Conservation (phyloP, 2,329 filamentous ascomycete genomes). For the Teratosphaeria nubilosa region DNA sequence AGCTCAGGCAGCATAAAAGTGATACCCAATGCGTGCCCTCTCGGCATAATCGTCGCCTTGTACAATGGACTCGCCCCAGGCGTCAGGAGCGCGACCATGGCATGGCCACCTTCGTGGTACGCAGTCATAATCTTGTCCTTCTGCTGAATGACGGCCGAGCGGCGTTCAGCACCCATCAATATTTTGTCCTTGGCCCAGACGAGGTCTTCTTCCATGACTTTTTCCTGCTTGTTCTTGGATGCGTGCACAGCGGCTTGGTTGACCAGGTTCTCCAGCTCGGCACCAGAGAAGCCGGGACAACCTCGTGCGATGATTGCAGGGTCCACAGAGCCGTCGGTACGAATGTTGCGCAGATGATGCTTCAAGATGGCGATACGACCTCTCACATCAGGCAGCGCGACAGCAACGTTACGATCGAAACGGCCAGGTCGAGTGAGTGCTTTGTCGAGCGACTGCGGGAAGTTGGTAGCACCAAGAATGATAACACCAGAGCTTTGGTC, state of each 20-base stretch:
- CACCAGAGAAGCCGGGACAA: constrained; percentile 86
- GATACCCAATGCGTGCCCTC: constrained; percentile 75
- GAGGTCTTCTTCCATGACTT: constrained; percentile 69
- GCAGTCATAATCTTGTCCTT: constrained; percentile 95
- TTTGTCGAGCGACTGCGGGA: constrained; percentile 88
- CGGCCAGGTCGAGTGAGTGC: constrained; percentile 87
- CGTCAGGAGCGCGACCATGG: constrained; percentile 77
- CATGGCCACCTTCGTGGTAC: constrained; percentile 92
- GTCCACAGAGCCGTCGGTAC: constrained; percentile 70
- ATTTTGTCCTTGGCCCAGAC: constrained; percentile 99
- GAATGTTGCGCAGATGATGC: constrained; percentile 88
- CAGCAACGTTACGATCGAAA: constrained; percentile 86
- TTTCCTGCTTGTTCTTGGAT: constrained; percentile 70
- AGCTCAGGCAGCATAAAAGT: constrained; percentile 83
- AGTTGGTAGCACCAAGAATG: constrained; percentile 92
- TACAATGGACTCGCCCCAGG: constrained; percentile 70
- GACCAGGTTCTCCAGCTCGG: constrained; percentile 90
- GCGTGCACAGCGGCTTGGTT: constrained; percentile 93
- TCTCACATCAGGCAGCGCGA: constrained; percentile 83
- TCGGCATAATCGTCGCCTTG: constrained; percentile 94
- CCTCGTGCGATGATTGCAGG: constrained; percentile 73
- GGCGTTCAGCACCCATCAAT: constrained; percentile 89
- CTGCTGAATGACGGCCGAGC: constrained; percentile 78
- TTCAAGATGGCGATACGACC: constrained; percentile 87
- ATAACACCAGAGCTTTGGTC: constrained; percentile 91